Evolutionary conservation across 1,139 yeast species (phyloP), one percentile per base, ranked within the genome.

Genomic region (Hansenula lynferdii): DNA sequence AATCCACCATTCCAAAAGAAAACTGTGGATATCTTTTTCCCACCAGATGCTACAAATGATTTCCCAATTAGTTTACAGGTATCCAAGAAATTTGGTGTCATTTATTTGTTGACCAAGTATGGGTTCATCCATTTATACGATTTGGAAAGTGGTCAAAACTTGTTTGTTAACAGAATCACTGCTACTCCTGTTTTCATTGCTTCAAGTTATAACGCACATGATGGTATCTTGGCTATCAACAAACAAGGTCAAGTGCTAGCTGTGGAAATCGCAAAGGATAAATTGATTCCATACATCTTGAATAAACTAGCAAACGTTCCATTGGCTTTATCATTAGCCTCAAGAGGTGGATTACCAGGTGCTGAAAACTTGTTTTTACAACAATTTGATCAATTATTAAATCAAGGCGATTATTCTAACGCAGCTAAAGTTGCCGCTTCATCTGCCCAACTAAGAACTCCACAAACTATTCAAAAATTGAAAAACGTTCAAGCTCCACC

Each of bases 351-450:
- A 1, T 77, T 94, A 61, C 94, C 96, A 35, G 99, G 98, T 48
- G 98, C 97, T 34, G 98, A 92, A 61, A 82, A 81, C 56, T 73
- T 94, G 48, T 90, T 94, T 65, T 70, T 76, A 43, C 96, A 90
- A 64, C 97, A 90, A 64, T 94, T 94, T 66, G 95, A 89, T 60
- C 81, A 78, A 57, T 75, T 83, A 54, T 72, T 94, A 56, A 77
- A 80, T 53, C 79, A 81, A 54, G 97, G 97, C 49, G 95, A 89
- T 59, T 92, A 89, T 58, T 71, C 81, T 42, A 83, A 82, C 56
- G 98, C 98, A 38, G 98, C 97, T 34, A 89, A 87, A 66, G 87
- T 92, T 43, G 98, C 98, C 34, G 98, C 98, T 18, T 83, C 96
- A 28, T 86, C 96, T 15, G 92, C 89, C 43, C 89, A 89, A 58